phyloP scores from a whole-genome alignment of 2,329 filamentous ascomycete genomes.

The Claviceps africana region DNA sequence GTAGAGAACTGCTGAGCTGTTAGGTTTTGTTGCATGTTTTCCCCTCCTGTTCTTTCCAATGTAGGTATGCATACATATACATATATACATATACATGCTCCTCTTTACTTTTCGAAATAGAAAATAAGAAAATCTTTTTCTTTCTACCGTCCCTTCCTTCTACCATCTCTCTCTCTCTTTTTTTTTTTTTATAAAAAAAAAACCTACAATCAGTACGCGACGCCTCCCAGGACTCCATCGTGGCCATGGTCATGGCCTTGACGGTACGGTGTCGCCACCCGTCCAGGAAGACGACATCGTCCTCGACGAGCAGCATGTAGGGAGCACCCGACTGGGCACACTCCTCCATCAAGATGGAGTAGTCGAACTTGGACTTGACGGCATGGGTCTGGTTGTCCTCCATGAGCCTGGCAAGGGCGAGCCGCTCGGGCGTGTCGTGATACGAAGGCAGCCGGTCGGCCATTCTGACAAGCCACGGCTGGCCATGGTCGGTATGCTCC shows the following conservation, averaged over 20 bases:
- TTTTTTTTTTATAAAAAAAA: neutral
- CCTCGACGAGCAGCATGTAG: constrained; percentile 6
- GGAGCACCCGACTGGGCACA: constrained; percentile 2
- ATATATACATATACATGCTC: too few relatives aligned
- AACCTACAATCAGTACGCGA: constrained; percentile 1
- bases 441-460: constrained; percentile 4
- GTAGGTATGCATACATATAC: too few relatives aligned
- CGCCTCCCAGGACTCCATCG: neutral
- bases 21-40: neutral
- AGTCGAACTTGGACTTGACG: constrained; percentile 6
- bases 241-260: neutral
- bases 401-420: constrained; percentile 2
- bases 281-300: constrained; percentile 6
- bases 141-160: neutral
- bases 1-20: constrained; percentile 2
- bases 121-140: too few relatives aligned
- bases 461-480: constrained; percentile 4
- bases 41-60: too few relatives aligned
- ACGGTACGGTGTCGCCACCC: constrained; percentile 4
- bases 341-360: constrained; percentile 7
- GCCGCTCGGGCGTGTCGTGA: constrained; percentile 1
- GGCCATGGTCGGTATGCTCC: constrained; percentile 3
- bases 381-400: constrained; percentile 2
- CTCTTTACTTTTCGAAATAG: too few relatives aligned
- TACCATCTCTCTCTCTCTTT: neutral